phyloP scores from a whole-genome alignment of 257 asterid genomes.

The Coffea eugenioides region DNA sequence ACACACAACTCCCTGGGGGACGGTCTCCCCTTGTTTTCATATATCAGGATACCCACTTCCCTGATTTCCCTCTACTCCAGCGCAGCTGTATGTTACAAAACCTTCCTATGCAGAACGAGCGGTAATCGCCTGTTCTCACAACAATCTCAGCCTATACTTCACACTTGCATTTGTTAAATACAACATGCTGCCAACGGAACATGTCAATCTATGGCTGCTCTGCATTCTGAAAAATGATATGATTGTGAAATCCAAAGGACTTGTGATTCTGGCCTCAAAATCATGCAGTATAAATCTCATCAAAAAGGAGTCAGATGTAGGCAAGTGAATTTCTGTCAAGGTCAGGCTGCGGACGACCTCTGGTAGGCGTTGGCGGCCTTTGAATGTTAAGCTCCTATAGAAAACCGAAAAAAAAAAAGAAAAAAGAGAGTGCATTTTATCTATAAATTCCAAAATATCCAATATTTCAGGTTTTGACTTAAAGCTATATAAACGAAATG shows the following conservation, averaged over 20 bases:
- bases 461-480: background rate
- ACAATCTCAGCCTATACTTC: background rate
- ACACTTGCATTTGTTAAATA: background rate
- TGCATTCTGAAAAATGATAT: background rate
- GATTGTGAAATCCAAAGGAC: background rate
- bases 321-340: slow-evolving; percentile 88
- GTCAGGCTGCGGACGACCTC: slow-evolving; percentile 97
- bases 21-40: background rate
- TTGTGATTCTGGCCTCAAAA: background rate
- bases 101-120: background rate
- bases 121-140: background rate
- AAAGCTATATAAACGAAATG: background rate
- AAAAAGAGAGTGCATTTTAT: background rate
- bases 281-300: background rate
- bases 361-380: slow-evolving; percentile 96
- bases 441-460: background rate
- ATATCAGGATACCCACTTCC: slow-evolving; percentile 5
- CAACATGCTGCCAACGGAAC: background rate
- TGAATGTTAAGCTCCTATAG: slow-evolving; percentile 92
- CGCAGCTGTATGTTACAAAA: slow-evolving; percentile 5
- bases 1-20: slow-evolving; percentile 9
- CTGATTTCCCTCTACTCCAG: background rate
- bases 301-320: slow-evolving; percentile 49
- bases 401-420: slow-evolving; percentile 11
- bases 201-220: background rate